Percentiles rank a stretch among this genome's conserved stretches.
Conservation (phyloP, 805 yeast genomes). For the Ascoidea asiatica region DNA sequence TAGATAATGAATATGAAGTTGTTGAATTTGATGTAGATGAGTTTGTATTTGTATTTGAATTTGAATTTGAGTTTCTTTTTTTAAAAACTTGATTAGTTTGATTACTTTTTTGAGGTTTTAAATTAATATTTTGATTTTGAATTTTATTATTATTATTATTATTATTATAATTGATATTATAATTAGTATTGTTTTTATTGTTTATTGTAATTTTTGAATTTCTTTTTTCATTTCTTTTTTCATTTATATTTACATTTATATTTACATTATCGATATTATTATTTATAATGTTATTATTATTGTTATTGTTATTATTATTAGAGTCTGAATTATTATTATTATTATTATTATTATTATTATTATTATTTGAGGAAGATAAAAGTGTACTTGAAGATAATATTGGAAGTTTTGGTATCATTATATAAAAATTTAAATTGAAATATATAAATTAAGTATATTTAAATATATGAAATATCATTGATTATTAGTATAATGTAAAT, state of each 20-base stretch:
- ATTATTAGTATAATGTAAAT: no score
- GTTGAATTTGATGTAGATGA: not conserved
- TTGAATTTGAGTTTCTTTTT: not conserved
- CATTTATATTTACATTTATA: not conserved
- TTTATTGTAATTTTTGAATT: not conserved
- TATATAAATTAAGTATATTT: no score
- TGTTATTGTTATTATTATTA: not conserved
- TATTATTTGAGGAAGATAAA: not conserved
- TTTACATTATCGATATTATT: not conserved
- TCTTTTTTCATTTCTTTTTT: not conserved
- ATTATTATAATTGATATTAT: conserved; percentile 45
- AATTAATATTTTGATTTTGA: conserved; percentile 59
- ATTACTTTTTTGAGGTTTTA: conserved; percentile 24
- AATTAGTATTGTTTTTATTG: conserved; percentile 17
- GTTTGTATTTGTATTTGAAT: not conserved
- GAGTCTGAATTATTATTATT: no score
- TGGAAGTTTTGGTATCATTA: no score
- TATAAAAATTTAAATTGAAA: no score
- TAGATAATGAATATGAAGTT: no score
- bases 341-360: no score
- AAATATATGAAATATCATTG: not conserved
- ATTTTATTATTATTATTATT: conserved; percentile 75
- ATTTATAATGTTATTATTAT: no score
- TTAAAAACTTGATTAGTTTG: not conserved
- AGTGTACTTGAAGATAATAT: no score